A percentile compares a stretch with the other conserved stretches of the same genome.
These are phyloP conservation scores for Pythium monospermum DNA, from an alignment of 352 stramenopile genomes.

Conservation along the genomic window DNA sequence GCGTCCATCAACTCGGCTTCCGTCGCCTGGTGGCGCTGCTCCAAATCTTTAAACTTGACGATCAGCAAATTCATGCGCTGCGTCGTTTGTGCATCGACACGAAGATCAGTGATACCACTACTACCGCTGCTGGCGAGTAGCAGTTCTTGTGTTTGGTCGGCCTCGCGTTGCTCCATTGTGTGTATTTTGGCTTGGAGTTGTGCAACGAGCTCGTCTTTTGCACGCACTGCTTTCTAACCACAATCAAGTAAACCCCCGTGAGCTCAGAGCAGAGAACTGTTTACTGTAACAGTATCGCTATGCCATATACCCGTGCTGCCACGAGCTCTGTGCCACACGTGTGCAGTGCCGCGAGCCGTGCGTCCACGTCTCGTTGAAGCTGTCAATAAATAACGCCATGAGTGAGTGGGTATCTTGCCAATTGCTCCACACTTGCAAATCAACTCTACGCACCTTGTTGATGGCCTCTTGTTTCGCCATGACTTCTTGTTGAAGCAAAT, in stretches of 20 bases:
- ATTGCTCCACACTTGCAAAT: not conserved
- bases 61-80: constrained; percentile 55
- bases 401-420: not conserved
- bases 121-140: constrained; percentile 2
- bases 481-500: constrained; percentile 43
- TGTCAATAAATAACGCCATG: constrained; percentile 19
- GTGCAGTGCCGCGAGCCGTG: constrained; percentile 44
- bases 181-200: constrained; percentile 31
- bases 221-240: constrained; percentile 44
- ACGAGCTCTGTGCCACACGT: constrained; percentile 62
- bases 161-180: constrained; percentile 31
- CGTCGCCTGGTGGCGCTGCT: constrained; percentile 31
- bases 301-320: constrained; percentile 35
- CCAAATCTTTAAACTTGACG: constrained; percentile 63
- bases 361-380: constrained; percentile 60
- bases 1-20: constrained; percentile 32
- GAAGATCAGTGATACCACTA: constrained; percentile 2
- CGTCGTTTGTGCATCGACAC: constrained; percentile 16
- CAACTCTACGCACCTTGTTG: constrained; percentile 13
- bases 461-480: constrained; percentile 32
- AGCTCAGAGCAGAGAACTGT: too few species aligned
- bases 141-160: constrained; percentile 34
- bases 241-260: too few species aligned
- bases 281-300: too few species aligned
- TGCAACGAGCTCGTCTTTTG: constrained; percentile 40